Percentiles rank a stretch among this genome's conserved stretches.
These are phyloP conservation scores for Hamigera avellanea DNA, from an alignment of 495 filamentous ascomycete genomes.

Conservation along the genomic window DNA sequence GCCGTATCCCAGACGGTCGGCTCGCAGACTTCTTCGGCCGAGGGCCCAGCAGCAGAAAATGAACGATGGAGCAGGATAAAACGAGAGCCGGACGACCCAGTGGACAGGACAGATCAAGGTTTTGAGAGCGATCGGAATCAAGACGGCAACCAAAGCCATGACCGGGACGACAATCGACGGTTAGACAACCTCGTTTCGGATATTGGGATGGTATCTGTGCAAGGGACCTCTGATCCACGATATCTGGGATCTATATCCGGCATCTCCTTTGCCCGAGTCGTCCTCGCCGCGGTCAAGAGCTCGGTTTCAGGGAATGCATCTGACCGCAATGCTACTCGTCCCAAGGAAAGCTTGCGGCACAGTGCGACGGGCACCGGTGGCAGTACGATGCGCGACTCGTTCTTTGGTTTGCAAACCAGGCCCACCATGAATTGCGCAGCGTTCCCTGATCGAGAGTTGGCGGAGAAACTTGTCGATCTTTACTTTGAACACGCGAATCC, in stretches of 20 bases:
- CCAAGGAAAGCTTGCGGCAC: conserved; percentile 33
- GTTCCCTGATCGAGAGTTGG: conserved; percentile 70
- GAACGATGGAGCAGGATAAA: conserved; percentile 16
- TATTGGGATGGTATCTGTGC: conserved; percentile 64
- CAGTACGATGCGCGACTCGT: conserved; percentile 82
- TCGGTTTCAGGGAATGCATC: conserved; percentile 48
- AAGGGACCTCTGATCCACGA: conserved; percentile 63
- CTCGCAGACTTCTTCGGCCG: conserved; percentile 5
- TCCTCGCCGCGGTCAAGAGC: conserved; percentile 88
- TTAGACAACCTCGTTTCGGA: conserved; percentile 66
- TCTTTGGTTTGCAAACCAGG: conserved; percentile 87
- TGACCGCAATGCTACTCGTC: conserved; percentile 44
- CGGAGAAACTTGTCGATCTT: conserved; percentile 57
- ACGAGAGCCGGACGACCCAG: background rate
- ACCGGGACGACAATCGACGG: conserved; percentile 47
- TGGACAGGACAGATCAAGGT: conserved; percentile 10
- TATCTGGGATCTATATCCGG: conserved; percentile 81
- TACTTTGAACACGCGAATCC: conserved; percentile 96
- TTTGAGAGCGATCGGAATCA: conserved; percentile 20
- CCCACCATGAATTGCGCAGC: conserved; percentile 75
- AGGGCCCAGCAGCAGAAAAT: conserved; percentile 7
- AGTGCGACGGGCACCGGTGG: conserved; percentile 39
- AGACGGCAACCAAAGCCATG: conserved; percentile 11
- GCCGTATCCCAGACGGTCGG: conserved; percentile 8
- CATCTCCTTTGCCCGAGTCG: conserved; percentile 88